These are phyloP conservation scores for Striga asiatica DNA, from an alignment of 257 asterid species.

Conservation along the genomic window DNA sequence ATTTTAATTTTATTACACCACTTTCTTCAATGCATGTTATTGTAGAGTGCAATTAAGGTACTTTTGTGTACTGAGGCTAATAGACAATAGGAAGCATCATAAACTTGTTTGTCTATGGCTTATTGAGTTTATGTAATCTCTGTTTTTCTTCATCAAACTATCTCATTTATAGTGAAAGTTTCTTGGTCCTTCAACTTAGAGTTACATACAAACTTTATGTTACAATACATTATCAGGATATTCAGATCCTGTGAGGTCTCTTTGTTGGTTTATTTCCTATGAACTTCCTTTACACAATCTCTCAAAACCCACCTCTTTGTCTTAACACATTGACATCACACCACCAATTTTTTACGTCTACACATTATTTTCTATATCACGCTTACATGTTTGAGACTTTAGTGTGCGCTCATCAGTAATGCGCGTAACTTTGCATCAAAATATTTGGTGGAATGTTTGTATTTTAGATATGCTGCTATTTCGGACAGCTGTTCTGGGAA, in stretches of 20 bases:
- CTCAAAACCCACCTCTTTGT: too few relatives aligned
- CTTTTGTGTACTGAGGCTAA: neutral
- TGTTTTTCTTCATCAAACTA: neutral
- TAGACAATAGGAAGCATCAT: neutral
- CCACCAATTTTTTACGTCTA: neutral
- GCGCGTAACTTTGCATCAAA: neutral
- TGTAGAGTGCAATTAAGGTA: neutral
- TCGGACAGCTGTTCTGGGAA: neutral
- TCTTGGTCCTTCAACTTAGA: neutral
- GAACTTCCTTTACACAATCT: neutral
- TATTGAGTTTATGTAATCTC: too few relatives aligned
- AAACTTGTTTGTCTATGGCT: neutral
- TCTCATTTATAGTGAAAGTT: neutral
- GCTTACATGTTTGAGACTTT: neutral
- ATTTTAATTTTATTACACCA: neutral
- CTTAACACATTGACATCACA: too few relatives aligned
- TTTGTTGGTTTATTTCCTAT: neutral
- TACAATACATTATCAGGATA: neutral
- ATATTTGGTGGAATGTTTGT: too few relatives aligned
- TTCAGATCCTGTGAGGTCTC: neutral
- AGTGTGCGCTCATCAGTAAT: neutral
- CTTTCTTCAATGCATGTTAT: slow-evolving; percentile 1
- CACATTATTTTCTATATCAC: neutral
- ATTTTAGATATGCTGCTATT: too few relatives aligned
- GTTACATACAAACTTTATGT: neutral